Evolutionary conservation across 176 grass and related monocot species (phyloP), one percentile per base, ranked within the genome.

Genomic region (Tillandsia fasciculata): DNA sequence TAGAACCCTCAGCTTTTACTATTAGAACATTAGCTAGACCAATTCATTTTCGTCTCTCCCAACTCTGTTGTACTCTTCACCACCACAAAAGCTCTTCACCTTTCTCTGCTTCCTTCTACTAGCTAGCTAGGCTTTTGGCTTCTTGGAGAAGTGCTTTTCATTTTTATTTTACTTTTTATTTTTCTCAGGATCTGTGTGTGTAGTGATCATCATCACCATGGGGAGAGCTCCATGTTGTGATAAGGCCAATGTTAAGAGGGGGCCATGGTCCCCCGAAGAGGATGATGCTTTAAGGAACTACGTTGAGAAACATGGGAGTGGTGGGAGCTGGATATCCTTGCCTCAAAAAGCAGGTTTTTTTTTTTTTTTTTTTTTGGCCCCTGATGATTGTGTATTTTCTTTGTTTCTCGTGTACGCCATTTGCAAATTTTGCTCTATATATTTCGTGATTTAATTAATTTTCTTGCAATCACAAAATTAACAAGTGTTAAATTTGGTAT

Each of bases 181-280:
- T 15, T 61, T 61, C 14, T 61, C 15, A 20, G 18, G 56, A 61
- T 65, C 64, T 42, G 12, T 7, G 13, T 27, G 24, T 13, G 11
- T 53, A 26, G 51, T 12, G 12, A 53, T 10, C 53, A 24, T 8
- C 26, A 18, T n/a, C 15, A 66, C 27, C 33, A 94, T 96, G 91
- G 91, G 91, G 52, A 84, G 91, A 81, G 64, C 79, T 74, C 91
- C 91, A 77, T 96, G 91, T 81, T 96, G 91, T 75, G 91, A 90
- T 76, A 90, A 78, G 84, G 76, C 82, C 47, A 83, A 83, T 69
- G 91, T 96, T 69, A 96, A 90, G 87, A 64, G 87, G 69, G 91
- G 91, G 2, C 87, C 91, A 11, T 96, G 91, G 91, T 96, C 87
- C 52, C 87, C 84, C 64, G 87, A 96, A 56, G 91, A 96, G 80